phyloP scores from a whole-genome alignment of 1,284 basidiomycete species.

The Tranzscheliella williamsii region DNA sequence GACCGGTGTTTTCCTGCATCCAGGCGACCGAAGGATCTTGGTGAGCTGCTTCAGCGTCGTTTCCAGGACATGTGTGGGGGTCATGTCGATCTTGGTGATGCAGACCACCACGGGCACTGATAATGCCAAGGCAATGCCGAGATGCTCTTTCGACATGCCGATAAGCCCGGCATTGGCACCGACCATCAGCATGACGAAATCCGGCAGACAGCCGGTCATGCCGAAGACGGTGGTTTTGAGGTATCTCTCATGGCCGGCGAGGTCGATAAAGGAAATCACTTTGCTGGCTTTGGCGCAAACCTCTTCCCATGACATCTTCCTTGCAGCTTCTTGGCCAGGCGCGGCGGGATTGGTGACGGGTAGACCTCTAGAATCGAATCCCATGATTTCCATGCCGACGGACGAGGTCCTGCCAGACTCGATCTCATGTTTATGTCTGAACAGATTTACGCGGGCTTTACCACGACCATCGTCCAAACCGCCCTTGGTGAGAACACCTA shows the following conservation, averaged over 20 bases:
- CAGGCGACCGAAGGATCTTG: constrained; percentile 90
- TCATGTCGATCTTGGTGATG: constrained; percentile 99
- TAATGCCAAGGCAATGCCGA: constrained; percentile 89
- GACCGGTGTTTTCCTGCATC: constrained; percentile 67
- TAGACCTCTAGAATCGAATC: constrained; percentile 48
- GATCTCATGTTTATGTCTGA: constrained; percentile 95
- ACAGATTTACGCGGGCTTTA: constrained; percentile 85
- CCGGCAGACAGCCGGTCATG: constrained; percentile 88
- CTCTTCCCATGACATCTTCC: constrained; percentile 75
- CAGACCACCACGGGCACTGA: constrained; percentile 91
- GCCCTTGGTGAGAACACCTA: constrained; percentile 77
- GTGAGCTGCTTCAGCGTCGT: constrained; percentile 89
- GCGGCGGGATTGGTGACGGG: constrained; percentile 37
- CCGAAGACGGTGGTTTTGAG: constrained; percentile 90
- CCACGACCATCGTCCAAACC: constrained; percentile 92
- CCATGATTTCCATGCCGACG: constrained; percentile 87
- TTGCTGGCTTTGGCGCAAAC: constrained; percentile 89
- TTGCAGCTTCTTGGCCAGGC: constrained; percentile 27
- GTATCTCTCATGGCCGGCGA: constrained; percentile 61
- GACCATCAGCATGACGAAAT: constrained; percentile 93
- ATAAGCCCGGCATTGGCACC: constrained; percentile 92
- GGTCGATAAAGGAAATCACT: constrained; percentile 83
- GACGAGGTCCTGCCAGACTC: constrained; percentile 93
- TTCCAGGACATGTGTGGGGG: constrained; percentile 82
- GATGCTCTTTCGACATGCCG: constrained; percentile 92